phyloP scores from a whole-genome alignment of 2,329 filamentous ascomycete genomes.

The Cladosporium phlei region DNA sequence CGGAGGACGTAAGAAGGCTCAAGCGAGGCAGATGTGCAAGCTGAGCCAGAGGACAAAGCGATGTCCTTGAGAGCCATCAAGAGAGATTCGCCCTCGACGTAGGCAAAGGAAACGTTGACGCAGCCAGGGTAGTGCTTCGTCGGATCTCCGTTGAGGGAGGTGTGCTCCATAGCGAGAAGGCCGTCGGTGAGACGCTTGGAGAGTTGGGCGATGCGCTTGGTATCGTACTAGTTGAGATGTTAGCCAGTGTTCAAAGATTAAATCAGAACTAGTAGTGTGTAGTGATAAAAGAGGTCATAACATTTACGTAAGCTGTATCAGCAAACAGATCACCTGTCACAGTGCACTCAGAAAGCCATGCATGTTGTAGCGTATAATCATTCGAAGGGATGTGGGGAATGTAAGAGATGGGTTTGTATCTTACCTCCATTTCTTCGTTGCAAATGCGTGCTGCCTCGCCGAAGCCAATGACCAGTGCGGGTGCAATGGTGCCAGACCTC shows the following conservation, averaged over 20 bases:
- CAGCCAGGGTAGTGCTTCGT: slow-evolving; percentile 88
- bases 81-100: slow-evolving; percentile 95
- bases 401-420: slow-evolving; percentile 36
- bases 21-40: slow-evolving; percentile 92
- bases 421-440: slow-evolving; percentile 82
- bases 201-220: slow-evolving; percentile 73
- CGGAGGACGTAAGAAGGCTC: slow-evolving; percentile 95
- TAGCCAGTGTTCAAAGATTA: slow-evolving; percentile 21
- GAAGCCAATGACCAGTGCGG: slow-evolving; percentile 83
- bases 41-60: slow-evolving; percentile 90
- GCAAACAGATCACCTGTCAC: slow-evolving; percentile 49
- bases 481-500: slow-evolving; percentile 88
- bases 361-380: slow-evolving; percentile 87
- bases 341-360: slow-evolving; percentile 81
- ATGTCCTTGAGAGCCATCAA: slow-evolving; percentile 99
- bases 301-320: slow-evolving; percentile 33
- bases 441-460: slow-evolving; percentile 93
- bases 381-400: slow-evolving; percentile 29
- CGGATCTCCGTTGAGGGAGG: slow-evolving; percentile 80
- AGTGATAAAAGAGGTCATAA: slow-evolving; percentile 12
- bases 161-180: slow-evolving; percentile 85
- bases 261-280: slow-evolving; percentile 3
- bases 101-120: slow-evolving; percentile 97
- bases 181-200: slow-evolving; percentile 80
- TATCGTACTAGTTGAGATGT: slow-evolving; percentile 68